phyloP scores from a whole-genome alignment of 768 basidiomycete genomes.

The Cystofilobasidium bisporidii region DNA sequence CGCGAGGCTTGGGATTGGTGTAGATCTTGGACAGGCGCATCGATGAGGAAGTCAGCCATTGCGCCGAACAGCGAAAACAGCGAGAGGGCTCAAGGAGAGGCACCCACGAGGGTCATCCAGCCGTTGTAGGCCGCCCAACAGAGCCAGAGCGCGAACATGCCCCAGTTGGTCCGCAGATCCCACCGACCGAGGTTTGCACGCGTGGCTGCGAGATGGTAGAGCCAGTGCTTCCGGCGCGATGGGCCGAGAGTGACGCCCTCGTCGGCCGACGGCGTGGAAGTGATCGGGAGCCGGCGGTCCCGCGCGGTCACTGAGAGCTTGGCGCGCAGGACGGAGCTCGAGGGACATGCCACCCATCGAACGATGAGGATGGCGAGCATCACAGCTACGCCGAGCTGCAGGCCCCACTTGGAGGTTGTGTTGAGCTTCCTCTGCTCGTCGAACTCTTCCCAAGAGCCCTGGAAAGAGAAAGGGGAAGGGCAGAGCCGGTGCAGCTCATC shows the following conservation, averaged over 20 bases:
- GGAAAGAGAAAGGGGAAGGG: background rate
- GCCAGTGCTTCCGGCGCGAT: too few relatives aligned
- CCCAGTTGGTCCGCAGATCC: conserved; percentile 16
- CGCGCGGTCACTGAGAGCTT: background rate
- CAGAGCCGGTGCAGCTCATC: too few relatives aligned
- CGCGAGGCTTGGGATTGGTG: background rate
- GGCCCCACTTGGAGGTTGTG: background rate
- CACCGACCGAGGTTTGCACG: background rate
- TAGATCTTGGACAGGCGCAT: background rate
- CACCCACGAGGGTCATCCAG: background rate
- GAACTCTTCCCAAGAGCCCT: conserved; percentile 12
- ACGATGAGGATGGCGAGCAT: background rate
- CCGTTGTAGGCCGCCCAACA: background rate
- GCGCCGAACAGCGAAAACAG: background rate
- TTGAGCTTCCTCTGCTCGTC: background rate
- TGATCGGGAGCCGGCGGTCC: background rate
- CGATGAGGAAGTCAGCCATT: background rate
- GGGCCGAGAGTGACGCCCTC: too few relatives aligned
- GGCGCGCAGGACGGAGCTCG: too few relatives aligned
- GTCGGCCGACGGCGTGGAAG: conserved; percentile 1
- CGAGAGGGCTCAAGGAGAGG: background rate
- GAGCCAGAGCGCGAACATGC: conserved; percentile 9
- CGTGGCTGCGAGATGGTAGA: background rate
- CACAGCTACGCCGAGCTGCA: background rate
- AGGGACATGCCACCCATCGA: background rate